Evolutionary conservation across 2,329 filamentous ascomycete genomes (phyloP), one percentile per base, ranked within the genome.

Genomic region (Clonostachys chloroleuca): DNA sequence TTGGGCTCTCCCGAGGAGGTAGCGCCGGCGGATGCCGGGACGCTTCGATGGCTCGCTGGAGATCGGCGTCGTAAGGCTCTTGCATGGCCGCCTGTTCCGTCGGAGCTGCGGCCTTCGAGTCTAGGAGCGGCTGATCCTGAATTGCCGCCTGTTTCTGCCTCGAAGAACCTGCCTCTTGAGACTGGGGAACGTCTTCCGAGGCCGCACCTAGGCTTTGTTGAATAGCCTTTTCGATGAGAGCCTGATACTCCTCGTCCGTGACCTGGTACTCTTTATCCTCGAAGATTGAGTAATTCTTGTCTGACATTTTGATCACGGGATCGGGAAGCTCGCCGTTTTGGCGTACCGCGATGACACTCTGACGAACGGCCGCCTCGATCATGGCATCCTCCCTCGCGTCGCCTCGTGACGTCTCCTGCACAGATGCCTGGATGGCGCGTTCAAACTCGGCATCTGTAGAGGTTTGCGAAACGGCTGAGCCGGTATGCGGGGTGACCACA

Each of bases 351-450:
- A 68, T 70, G 14, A 94, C 73, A 52, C 86, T 89, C 6, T 86
- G 83, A 13, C 87, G 76, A 44, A 95, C 86, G 1, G 88, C 88
- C 17, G 80, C 74, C 59, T 91, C 89, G 43, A 95, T 75, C 49
- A 79, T 72, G 18, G 75, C 75, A 57, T 94, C 89, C 61, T 94
- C 86, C 17, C 81, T 74, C 0, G 74, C 59, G 52, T 92, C 75
- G 12, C 89, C 88, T 1, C 70, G 75, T 0, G 87, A 91, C 0
- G 87, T 90, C 58, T 86, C 78, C 8, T 72, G 69, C 1, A 94
- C 85, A 1, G 86, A 87, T 12, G 73, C 73, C 46, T 75, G 77
- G 49, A 94, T 92, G 2, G 88, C 88, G 40, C 77, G 72, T 59
- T 92, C 87, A 40, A 90, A 77, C 48, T 87, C 84, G 3, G 75